A percentile compares a stretch with the other conserved stretches of the same genome.
Evolutionary conservation across 306 rosid genomes (phyloP).

Genomic region (Trifolium fragiferum): DNA sequence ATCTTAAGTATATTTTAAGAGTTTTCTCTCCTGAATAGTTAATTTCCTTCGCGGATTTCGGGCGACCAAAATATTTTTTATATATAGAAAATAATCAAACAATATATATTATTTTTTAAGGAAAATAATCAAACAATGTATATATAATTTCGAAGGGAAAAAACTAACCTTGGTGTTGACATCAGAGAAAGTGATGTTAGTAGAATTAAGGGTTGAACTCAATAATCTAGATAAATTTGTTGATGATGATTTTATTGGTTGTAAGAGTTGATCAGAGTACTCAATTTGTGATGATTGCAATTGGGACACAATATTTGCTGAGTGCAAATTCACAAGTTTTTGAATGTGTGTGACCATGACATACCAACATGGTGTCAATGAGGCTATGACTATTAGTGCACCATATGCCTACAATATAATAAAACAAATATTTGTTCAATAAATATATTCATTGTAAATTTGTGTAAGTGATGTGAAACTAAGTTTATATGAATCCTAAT

Average conservation of each 20-base stretch:
- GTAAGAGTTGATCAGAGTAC: not conserved
- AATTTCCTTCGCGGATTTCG: not conserved
- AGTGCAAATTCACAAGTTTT: conserved; percentile 18
- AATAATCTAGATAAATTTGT: conserved; percentile 39
- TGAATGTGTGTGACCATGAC: conserved; percentile 15
- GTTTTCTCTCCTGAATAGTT: not conserved
- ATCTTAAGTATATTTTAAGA: not conserved
- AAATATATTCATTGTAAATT: not conserved
- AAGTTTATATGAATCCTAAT: not conserved
- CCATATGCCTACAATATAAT: conserved; percentile 43
- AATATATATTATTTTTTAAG: too few species aligned
- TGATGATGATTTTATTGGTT: conserved; percentile 40
- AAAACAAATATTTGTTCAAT: not conserved
- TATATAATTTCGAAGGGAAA: not conserved
- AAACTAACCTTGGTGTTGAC: conserved; percentile 41
- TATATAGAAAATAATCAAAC: not conserved
- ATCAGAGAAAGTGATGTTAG: conserved; percentile 37
- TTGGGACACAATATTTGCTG: conserved; percentile 18
- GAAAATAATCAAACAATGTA: not conserved
- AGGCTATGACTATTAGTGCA: conserved; percentile 17
- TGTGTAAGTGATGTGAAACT: not conserved
- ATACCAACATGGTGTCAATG: conserved; percentile 46
- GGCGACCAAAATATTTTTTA: not conserved
- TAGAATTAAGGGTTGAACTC: conserved; percentile 13
- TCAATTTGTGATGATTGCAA: conserved; percentile 40